Conservation (phyloP, 2,329 filamentous ascomycete genomes). For the Pseudogymnoascus sp. region DNA sequence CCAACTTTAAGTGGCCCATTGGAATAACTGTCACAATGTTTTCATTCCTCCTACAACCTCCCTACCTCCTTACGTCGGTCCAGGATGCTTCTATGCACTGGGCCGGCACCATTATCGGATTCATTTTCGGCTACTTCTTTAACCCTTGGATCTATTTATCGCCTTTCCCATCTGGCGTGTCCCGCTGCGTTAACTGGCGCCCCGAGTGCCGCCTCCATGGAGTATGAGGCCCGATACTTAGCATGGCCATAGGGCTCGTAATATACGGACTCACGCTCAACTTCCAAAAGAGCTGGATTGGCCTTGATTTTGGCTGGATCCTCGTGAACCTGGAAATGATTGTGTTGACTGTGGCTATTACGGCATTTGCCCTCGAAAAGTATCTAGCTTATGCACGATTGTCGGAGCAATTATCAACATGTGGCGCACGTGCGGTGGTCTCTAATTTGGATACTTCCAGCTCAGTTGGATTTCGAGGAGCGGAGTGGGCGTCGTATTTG, state of each 20-base stretch:
- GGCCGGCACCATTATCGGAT: conserved; percentile 30
- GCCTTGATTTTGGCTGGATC: conserved; percentile 30
- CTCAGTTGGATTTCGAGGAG: conserved; percentile 21
- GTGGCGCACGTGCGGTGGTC: conserved; percentile 32
- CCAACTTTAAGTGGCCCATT: conserved; percentile 32
- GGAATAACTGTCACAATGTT: conserved; percentile 31
- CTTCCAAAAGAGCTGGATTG: conserved; percentile 29
- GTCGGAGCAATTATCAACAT: conserved; percentile 31
- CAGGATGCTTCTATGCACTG: conserved; percentile 31
- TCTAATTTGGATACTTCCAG: conserved; percentile 22
- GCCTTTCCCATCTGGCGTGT: conserved; percentile 6
- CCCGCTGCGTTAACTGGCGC: conserved; percentile 21
- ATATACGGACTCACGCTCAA: conserved; percentile 29
- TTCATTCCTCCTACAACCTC: conserved; percentile 26
- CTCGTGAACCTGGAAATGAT: conserved; percentile 31
- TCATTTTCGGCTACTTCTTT: conserved; percentile 28
- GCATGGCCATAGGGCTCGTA: conserved; percentile 27
- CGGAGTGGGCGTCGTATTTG: conserved; percentile 19
- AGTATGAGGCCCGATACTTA: conserved; percentile 27
- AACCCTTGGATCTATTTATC: conserved; percentile 27
- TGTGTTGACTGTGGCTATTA: conserved; percentile 29
- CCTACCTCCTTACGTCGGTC: conserved; percentile 29
- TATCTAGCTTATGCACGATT: conserved; percentile 28
- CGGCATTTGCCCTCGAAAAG: conserved; percentile 29
- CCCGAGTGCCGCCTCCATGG: conserved; percentile 30